Evolutionary conservation across 768 basidiomycete species (phyloP).

Genomic region (Lactifluus volemus): DNA sequence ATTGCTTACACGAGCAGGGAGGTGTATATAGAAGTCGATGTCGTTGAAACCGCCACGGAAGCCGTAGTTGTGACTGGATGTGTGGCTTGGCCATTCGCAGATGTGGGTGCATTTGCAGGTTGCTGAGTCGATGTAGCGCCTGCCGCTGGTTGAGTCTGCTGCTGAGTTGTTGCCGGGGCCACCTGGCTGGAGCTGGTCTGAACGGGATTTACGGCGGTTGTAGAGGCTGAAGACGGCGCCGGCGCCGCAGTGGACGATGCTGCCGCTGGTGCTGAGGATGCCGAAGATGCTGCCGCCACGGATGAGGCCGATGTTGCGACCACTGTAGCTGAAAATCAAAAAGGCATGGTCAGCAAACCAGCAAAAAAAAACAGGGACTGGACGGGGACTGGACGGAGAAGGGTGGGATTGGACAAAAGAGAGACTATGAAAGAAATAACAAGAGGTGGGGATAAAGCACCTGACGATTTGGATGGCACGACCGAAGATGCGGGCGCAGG

Average conservation of each 20-base stretch:
- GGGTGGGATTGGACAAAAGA: neutral
- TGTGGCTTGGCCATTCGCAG: neutral
- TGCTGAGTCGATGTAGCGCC: neutral
- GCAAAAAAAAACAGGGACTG: neutral
- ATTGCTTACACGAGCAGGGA: conserved; percentile 1
- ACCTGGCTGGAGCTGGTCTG: neutral
- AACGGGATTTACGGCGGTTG: neutral
- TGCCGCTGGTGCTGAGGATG: neutral
- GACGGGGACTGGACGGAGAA: neutral
- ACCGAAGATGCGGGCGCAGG: neutral
- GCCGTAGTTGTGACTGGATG: neutral
- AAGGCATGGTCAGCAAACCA: neutral
- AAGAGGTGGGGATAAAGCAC: neutral
- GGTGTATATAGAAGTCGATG: conserved; percentile 1
- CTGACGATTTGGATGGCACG: conserved; percentile 11
- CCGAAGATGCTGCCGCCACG: neutral
- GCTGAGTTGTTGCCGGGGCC: neutral
- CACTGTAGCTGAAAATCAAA: neutral
- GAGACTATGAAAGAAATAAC: neutral
- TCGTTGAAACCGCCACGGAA: neutral
- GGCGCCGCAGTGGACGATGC: neutral
- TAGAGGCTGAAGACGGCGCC: neutral
- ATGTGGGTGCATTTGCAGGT: neutral
- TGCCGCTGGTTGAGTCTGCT: neutral
- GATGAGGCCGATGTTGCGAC: neutral